A percentile compares a stretch with the other conserved stretches of the same genome.
These are phyloP conservation scores for Camptophora hylomeconis DNA, from an alignment of 2,329 filamentous ascomycete genomes.

Conservation along the genomic window DNA sequence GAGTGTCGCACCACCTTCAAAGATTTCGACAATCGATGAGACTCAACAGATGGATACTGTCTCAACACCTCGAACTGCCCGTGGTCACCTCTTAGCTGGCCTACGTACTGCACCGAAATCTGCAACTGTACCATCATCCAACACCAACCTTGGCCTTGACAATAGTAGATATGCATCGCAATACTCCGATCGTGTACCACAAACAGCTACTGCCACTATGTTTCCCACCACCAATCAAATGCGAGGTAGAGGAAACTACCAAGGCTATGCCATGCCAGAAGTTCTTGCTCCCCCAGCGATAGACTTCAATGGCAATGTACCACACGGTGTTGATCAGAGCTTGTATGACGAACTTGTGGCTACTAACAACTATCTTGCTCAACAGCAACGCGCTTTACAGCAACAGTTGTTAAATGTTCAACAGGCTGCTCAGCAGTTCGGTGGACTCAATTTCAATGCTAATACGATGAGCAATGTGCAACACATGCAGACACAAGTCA, in stretches of 20 bases:
- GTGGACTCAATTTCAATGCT: conserved; percentile 56
- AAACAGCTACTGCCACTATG: conserved; percentile 45
- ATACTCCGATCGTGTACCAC: conserved; percentile 38
- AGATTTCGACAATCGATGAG: conserved; percentile 54
- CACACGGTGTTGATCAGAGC: conserved; percentile 69
- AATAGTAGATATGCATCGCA: conserved; percentile 33
- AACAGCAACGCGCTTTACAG: conserved; percentile 89
- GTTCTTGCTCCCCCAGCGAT: conserved; percentile 74
- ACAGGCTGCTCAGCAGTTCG: conserved; percentile 69
- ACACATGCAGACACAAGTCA: conserved; percentile 40
- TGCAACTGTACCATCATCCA: conserved; percentile 55
- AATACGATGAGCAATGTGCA: conserved; percentile 23
- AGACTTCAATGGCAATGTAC: conserved; percentile 52
- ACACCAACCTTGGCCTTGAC: conserved; percentile 38
- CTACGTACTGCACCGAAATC: conserved; percentile 89
- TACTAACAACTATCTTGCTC: conserved; percentile 81
- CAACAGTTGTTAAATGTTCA: conserved; percentile 82
- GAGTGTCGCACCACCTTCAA: conserved; percentile 59
- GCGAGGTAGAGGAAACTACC: conserved; percentile 33
- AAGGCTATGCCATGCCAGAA: conserved; percentile 61
- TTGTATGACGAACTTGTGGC: conserved; percentile 80
- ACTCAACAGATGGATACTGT: conserved; percentile 51
- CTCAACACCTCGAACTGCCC: conserved; percentile 81
- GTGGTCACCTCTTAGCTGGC: conserved; percentile 85
- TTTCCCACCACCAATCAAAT: conserved; percentile 36